Conservation (phyloP, 306 rosid species). For the Cucurbita pepo region DNA sequence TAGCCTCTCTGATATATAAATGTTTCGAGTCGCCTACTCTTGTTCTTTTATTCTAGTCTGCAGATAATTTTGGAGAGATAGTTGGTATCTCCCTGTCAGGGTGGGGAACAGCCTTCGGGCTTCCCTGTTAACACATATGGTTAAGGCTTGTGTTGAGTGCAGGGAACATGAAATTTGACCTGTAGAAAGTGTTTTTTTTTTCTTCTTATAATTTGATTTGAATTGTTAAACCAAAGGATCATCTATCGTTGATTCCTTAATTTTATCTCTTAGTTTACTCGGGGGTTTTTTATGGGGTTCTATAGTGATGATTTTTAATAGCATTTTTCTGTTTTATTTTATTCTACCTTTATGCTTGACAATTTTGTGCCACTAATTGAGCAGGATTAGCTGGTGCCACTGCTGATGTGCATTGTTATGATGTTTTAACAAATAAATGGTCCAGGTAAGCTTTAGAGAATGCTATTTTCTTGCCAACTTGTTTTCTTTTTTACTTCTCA, state of each 20-base stretch:
- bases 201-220: not conserved
- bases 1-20: not conserved
- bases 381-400: conserved; percentile 99
- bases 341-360: not conserved
- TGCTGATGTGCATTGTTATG: conserved; percentile 95
- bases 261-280: not conserved
- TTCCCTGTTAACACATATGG: not conserved
- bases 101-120: not conserved
- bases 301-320: conserved; percentile 2
- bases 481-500: conserved; percentile 10
- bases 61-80: not conserved
- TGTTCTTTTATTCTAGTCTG: not conserved
- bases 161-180: not conserved
- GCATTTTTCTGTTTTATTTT: not conserved
- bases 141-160: not conserved
- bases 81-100: not conserved
- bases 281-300: not conserved
- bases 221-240: not conserved
- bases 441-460: conserved; percentile 48
- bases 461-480: not conserved
- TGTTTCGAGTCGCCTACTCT: not conserved
- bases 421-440: conserved; percentile 89
- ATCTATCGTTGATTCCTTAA: not conserved
- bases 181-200: not conserved
- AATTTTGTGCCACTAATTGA: conserved; percentile 17